Percentiles rank a stretch among this genome's conserved stretches.
phyloP scores from a whole-genome alignment of 2,329 filamentous ascomycete species.

The Annulohypoxylon truncatum region DNA sequence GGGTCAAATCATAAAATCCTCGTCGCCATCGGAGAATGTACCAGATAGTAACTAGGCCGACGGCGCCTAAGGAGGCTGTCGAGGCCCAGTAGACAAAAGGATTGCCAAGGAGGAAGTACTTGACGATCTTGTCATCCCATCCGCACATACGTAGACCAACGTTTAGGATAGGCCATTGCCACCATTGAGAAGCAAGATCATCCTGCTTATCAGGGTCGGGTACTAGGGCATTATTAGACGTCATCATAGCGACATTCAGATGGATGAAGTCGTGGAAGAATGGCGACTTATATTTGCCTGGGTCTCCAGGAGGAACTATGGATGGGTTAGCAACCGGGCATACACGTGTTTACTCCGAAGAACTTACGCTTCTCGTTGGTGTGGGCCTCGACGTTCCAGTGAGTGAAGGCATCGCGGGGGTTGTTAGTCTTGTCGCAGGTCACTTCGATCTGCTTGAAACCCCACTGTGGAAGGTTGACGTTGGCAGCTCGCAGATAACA shows the following conservation, averaged over 20 bases:
- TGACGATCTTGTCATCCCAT: constrained; percentile 95
- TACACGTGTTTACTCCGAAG: background rate
- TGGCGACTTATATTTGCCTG: constrained; percentile 93
- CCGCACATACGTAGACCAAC: constrained; percentile 98
- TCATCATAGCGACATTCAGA: constrained; percentile 99
- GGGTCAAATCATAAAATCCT: constrained; percentile 85
- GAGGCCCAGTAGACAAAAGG: constrained; percentile 96
- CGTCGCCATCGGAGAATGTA: constrained; percentile 96
- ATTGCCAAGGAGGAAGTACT: constrained; percentile 98
- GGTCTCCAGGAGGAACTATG: constrained; percentile 85
- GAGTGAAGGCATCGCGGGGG: constrained; percentile 91
- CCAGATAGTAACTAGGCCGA: constrained; percentile 80
- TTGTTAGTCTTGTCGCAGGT: constrained; percentile 95
- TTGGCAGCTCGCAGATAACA: constrained; percentile 97
- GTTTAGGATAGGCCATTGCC: constrained; percentile 97
- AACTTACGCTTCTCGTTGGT: constrained; percentile 89
- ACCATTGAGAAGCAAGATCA: constrained; percentile 94
- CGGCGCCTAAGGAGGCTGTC: constrained; percentile 79
- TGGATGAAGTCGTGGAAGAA: constrained; percentile 99
- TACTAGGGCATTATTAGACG: constrained; percentile 97
- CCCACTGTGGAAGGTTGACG: constrained; percentile 97
- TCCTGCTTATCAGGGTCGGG: constrained; percentile 99
- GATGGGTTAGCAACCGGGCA: constrained; percentile 23
- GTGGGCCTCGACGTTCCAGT: constrained; percentile 99
- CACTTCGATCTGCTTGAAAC: constrained; percentile 99